Base-by-base conservation (phyloP, 2,329 filamentous ascomycete genomes). In the Colletotrichum magnum region DNA sequence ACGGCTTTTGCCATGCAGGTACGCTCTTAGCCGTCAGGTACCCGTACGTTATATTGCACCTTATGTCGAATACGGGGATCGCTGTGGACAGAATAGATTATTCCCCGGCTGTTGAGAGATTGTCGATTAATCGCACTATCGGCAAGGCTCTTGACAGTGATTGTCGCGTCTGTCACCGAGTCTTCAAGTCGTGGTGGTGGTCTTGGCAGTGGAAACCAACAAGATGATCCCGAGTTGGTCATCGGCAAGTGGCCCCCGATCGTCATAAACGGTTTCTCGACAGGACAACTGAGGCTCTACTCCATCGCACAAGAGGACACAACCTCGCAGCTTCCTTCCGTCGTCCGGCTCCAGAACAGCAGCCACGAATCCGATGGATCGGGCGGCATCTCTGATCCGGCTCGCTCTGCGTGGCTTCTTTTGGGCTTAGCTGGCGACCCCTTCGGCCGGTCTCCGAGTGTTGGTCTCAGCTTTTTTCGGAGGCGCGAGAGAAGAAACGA, bases 391-490 rank as follows among this genome's bases (percentile, higher is more conserved):
- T 18, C 32, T 13, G n/a, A 32, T 45, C 52, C 52, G 43, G 32
- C 32, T 51, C 43, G 58, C 32, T 36, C 43, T 47, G n/a, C 53
- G 26, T 58, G 52, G 47, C 53, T 53, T 52, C 50, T 57, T 57
- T 58, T 41, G 59, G 65, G 45, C 47, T n/a, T 53, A 18, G 47
- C 28, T n/a, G 65, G 53, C 60, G 26, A 36, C 32, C 32, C 32
- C 53, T 58, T 69, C 61, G 50, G 54, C 50, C 50, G 48, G 50
- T 59, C 43, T 69, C 66, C 61, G 61, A 59, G 60, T 32, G 45
- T 24, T 15, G 36, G 54, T 65, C 66, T 65, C 54, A 28, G 45
- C 15, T 32, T 39, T 18, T 18, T 47, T 9, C 45, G 45, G 48
- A 21, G n/a, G 48, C 18, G 48, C n/a, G 12, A 13, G 21, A 13